These are phyloP conservation scores for Apiotrichum laibachii DNA, from an alignment of 1,284 basidiomycete genomes.

Conservation along the genomic window DNA sequence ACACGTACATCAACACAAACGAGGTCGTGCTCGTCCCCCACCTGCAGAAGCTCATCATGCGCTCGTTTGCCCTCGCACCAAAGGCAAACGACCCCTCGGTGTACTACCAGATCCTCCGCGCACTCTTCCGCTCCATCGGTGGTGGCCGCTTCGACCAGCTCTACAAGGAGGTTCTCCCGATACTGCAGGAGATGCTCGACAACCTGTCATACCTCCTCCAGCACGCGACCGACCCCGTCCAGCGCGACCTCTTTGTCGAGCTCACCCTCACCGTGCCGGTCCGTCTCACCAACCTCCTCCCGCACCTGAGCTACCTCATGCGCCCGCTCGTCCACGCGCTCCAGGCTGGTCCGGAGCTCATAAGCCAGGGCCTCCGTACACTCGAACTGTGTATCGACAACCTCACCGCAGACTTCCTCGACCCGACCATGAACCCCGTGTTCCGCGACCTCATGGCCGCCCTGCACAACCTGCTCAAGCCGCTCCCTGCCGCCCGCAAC, in stretches of 20 bases:
- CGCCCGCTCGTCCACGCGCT: slow-evolving; percentile 91
- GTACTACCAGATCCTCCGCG: slow-evolving; percentile 91
- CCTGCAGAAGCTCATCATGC: slow-evolving; percentile 91
- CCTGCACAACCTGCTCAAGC: slow-evolving; percentile 83
- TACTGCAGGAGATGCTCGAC: slow-evolving; percentile 96
- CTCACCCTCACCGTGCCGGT: slow-evolving; percentile 96
- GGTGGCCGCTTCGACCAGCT: slow-evolving; percentile 91
- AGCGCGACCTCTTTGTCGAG: slow-evolving; percentile 90
- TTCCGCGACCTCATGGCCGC: slow-evolving; percentile 93
- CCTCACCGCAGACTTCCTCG: slow-evolving; percentile 95
- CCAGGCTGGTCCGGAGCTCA: slow-evolving; percentile 80
- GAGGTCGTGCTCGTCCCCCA: slow-evolving; percentile 91
- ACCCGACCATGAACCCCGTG: slow-evolving; percentile 91
- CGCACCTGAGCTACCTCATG: slow-evolving; percentile 95
- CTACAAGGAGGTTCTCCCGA: slow-evolving; percentile 94
- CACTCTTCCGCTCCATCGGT: slow-evolving; percentile 96
- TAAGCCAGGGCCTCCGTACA: slow-evolving; percentile 93
- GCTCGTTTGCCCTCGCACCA: slow-evolving; percentile 90
- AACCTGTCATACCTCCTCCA: slow-evolving; percentile 87
- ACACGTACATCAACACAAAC: slow-evolving; percentile 71
- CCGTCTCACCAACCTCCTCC: slow-evolving; percentile 90
- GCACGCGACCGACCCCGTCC: slow-evolving; percentile 66
- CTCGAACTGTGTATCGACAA: slow-evolving; percentile 99
- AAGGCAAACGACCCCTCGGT: slow-evolving; percentile 87
- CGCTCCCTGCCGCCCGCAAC: slow-evolving; percentile 83